These are phyloP conservation scores for Claviceps lovelessii DNA, from an alignment of 2,329 filamentous ascomycete species.

Conservation along the genomic window DNA sequence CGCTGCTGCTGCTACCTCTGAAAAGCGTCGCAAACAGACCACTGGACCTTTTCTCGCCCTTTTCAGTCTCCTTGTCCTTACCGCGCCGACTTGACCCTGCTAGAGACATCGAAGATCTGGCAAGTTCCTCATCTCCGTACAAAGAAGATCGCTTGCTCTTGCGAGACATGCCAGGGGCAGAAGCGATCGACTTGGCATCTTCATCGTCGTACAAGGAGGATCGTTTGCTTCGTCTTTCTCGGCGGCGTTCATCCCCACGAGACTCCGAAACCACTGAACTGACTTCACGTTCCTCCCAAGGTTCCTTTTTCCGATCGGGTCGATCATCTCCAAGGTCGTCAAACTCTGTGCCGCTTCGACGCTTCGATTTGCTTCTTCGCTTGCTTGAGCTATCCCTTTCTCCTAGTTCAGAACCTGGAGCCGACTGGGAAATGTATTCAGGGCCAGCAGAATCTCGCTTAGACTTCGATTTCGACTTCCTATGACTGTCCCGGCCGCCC, in stretches of 20 bases:
- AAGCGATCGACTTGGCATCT: constrained; percentile 29
- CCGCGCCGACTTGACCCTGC: constrained; percentile 20
- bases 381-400: constrained; percentile 20
- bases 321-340: constrained; percentile 21
- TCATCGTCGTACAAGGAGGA: constrained; percentile 24
- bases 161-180: constrained; percentile 6
- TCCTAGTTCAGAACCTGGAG: constrained; percentile 24
- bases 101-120: constrained; percentile 18
- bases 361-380: constrained; percentile 27
- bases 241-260: constrained; percentile 17
- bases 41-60: constrained; percentile 21
- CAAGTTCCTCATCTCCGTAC: constrained; percentile 32
- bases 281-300: constrained; percentile 31
- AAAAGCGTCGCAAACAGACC: constrained; percentile 36
- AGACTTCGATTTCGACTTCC: constrained; percentile 18
- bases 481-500: constrained; percentile 23
- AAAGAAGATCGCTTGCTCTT: constrained; percentile 16
- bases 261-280: constrained; percentile 36
- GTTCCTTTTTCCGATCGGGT: constrained; percentile 24
- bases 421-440: constrained; percentile 20
- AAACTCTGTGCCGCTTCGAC: constrained; percentile 20
- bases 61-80: constrained; percentile 23
- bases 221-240: constrained; percentile 18
- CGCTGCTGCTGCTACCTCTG: constrained; percentile 26
- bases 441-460: constrained; percentile 19